These are phyloP conservation scores for Pleurotus tuber-regium DNA, from an alignment of 768 basidiomycete species.

Conservation along the genomic window DNA sequence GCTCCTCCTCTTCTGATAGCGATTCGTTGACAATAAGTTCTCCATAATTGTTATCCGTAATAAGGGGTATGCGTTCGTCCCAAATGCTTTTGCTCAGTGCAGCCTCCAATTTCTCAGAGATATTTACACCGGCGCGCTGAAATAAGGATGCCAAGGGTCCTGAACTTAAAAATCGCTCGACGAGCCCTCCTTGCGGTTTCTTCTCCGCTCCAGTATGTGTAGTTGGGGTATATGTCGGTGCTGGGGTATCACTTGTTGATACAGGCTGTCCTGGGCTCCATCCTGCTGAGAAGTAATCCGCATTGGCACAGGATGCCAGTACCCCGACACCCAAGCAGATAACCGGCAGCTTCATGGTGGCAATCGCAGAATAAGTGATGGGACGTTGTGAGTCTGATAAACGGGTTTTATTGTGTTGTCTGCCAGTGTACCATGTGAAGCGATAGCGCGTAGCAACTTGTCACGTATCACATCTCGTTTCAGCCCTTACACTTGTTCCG, in stretches of 20 bases:
- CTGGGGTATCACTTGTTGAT: constrained; percentile 12
- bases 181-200: constrained; percentile 23
- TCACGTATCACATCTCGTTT: background rate
- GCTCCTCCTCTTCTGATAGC: constrained; percentile 61
- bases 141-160: constrained; percentile 56
- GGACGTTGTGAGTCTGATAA: background rate
- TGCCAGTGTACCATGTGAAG: constrained; percentile 8
- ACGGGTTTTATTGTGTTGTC: background rate
- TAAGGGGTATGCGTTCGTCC: constrained; percentile 73
- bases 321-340: constrained; percentile 32
- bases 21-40: constrained; percentile 71
- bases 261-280: constrained; percentile 75
- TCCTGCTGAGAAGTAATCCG: constrained; percentile 80
- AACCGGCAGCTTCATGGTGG: constrained; percentile 51
- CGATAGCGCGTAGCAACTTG: background rate
- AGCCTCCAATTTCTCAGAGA: constrained; percentile 50
- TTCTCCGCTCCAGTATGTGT: constrained; percentile 15
- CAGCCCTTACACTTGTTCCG: background rate
- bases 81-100: constrained; percentile 42
- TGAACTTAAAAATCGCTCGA: constrained; percentile 42
- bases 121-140: constrained; percentile 63
- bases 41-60: constrained; percentile 80
- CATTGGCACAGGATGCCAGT: constrained; percentile 39
- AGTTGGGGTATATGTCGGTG: constrained; percentile 20
- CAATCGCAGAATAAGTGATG: constrained; percentile 17